Evolutionary conservation across 495 filamentous ascomycete genomes (phyloP), one percentile per base, ranked within the genome.

Genomic region (Trichoderma erinaceum): DNA sequence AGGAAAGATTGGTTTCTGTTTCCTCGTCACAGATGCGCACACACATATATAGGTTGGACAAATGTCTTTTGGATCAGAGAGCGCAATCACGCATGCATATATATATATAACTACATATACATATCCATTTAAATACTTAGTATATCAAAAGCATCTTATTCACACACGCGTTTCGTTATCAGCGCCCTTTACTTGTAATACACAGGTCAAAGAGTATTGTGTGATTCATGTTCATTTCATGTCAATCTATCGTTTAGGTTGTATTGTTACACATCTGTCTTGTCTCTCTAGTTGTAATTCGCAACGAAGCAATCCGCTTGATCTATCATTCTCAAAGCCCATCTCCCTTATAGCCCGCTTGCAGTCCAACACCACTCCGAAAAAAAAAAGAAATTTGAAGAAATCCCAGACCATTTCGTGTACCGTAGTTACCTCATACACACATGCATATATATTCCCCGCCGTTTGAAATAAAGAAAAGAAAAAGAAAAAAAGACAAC

Each of bases 291-390:
- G 46, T 66, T 52, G 18, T 64, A 67, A 38, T 41, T 44, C n/a
- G 23, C 58, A 69, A 64, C 67, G 15, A 18, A 73, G 71, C 65
- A 69, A 71, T 29, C 21, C 48, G 48, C 48, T 52, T 46, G 48
- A n/a, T 52, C 4, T 52, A 52, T 52, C 48, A 21, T 16, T 52
- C 48, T 52, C n/a, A 8, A 8, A 8, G 16, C 8, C n/a, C 18
- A n/a, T 52, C n/a, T 13, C 32, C 32, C 2, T 35, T 35, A 35
- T 35, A 35, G 32, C 32, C 32, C 32, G 32, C 32, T 44, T 44
- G 16, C 4, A n/a, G 8, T 21, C 48, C 48, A 52, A 52, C 48
- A 52, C 48, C 48, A 52, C 7, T 18, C 8, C 48, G 5, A 8
- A n/a, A 21, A n/a, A 15, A 13, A 46, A 46, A 35, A 35, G 6